A percentile compares a stretch with the other conserved stretches of the same genome.
Conservation (phyloP, 352 stramenopile genomes). For the Phytophthora citricola region DNA sequence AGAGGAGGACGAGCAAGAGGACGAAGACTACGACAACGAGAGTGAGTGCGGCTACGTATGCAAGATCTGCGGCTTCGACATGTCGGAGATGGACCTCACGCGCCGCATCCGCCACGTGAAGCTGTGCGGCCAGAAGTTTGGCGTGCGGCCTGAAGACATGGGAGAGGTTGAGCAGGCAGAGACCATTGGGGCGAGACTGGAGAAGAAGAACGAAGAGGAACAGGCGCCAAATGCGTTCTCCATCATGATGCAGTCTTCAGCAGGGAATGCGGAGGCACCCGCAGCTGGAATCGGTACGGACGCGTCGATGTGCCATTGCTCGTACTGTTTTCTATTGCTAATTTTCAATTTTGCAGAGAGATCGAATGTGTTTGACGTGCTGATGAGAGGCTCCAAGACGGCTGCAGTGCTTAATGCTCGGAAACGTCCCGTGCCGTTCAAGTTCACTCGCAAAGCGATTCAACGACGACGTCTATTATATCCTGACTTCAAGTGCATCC, state of each 20-base stretch:
- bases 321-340: constrained; percentile 6
- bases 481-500: constrained; percentile 84
- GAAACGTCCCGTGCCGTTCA: constrained; percentile 39
- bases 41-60: constrained; percentile 51
- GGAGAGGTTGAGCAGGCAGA: constrained; percentile 37
- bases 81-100: constrained; percentile 46
- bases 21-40: constrained; percentile 13
- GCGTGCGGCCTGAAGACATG: constrained; percentile 61
- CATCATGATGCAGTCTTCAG: constrained; percentile 63
- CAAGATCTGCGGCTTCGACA: constrained; percentile 71
- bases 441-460: constrained; percentile 33
- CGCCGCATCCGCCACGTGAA: constrained; percentile 84
- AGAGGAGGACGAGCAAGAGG: constrained; percentile 5
- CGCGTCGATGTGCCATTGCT: neutral
- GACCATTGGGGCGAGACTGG: constrained; percentile 24
- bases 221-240: constrained; percentile 51
- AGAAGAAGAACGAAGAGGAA: constrained; percentile 5
- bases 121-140: constrained; percentile 73
- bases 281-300: constrained; percentile 24
- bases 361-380: constrained; percentile 81
- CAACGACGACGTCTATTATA: constrained; percentile 42
- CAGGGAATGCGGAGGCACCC: constrained; percentile 8
- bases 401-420: constrained; percentile 48
- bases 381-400: constrained; percentile 85
- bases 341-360: constrained; percentile 16